Base-by-base conservation (phyloP, 805 yeast species). In the Candida endomychidarum region DNA sequence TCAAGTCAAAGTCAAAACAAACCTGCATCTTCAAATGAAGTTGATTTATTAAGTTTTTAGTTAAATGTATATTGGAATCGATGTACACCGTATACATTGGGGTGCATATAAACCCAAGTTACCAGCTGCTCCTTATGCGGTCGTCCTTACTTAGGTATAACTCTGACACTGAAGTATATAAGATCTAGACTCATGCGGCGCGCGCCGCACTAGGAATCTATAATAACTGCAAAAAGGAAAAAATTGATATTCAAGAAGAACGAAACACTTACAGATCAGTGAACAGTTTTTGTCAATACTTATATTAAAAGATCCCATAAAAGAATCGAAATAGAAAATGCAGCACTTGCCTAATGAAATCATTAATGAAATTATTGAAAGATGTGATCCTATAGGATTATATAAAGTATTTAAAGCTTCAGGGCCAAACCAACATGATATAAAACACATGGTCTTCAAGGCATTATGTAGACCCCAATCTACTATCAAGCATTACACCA, bases 31-130 rank as follows among this genome's bases (percentile, higher is more conserved):
- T 23, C 29, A 6, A 24, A 69, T n/a, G 78, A 72, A 42, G 54
- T 74, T 36, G 79, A 75, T 49, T 67, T 75, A 50, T 65, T 75
- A 49, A 72, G 78, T 46, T 72, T 74, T 45, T 47, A 47, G 39
- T 27, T 26, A 19, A 25, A 27, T 35, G 24, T 26, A 26, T 12
- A n/a, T n/a, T 20, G 34, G 21, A 28, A n/a, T n/a, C n/a, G n/a
- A n/a, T n/a, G n/a, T n/a, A n/a, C n/a, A n/a, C n/a, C n/a, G n/a
- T n/a, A n/a, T n/a, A n/a, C n/a, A n/a, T n/a, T n/a, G n/a, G n/a
- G n/a, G n/a, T n/a, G n/a, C n/a, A n/a, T n/a, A n/a, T n/a, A n/a
- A n/a, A n/a, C n/a, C n/a, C n/a, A n/a, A n/a, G n/a, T n/a, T n/a
- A n/a, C n/a, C n/a, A n/a, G n/a, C n/a, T n/a, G n/a, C n/a, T n/a